These are phyloP conservation scores for Neurospora sp. DNA, from an alignment of 495 filamentous ascomycete species.

Conservation along the genomic window DNA sequence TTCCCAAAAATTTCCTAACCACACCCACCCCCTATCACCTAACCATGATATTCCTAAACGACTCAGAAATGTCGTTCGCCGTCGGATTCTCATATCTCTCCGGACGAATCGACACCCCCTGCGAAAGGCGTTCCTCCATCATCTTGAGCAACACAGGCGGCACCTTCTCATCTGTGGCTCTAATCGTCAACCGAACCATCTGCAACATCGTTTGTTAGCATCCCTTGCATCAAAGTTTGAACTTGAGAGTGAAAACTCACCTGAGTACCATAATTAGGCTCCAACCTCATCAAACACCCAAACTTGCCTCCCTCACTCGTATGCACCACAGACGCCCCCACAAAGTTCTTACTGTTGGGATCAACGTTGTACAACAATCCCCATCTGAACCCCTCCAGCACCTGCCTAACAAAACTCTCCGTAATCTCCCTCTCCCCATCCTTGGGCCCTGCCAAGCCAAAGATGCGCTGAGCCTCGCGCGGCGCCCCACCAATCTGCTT, in stretches of 20 bases:
- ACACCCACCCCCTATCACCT: constrained; percentile 10
- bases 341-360: constrained; percentile 83
- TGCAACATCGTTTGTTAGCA: constrained; percentile 22
- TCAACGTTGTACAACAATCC: constrained; percentile 77
- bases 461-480: constrained; percentile 78
- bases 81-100: constrained; percentile 26
- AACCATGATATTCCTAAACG: constrained; percentile 42
- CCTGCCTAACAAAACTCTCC: constrained; percentile 49
- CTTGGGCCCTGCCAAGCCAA: constrained; percentile 47
- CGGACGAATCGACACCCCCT: constrained; percentile 32
- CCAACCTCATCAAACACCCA: constrained; percentile 84
- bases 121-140: constrained; percentile 71
- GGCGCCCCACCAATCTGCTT: constrained; percentile 89
- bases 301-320: constrained; percentile 79
- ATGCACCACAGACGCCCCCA: constrained; percentile 83
- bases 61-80: constrained; percentile 33
- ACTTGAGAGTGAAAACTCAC: constrained; percentile 33
- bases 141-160: constrained; percentile 69
- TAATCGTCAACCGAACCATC: constrained; percentile 93
- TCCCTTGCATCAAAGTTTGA: neutral
- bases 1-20: too few species aligned
- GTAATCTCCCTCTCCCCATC: constrained; percentile 42
- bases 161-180: constrained; percentile 85
- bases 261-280: constrained; percentile 87
- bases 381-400: constrained; percentile 79